These are phyloP conservation scores for Colletotrichum brevisporum DNA, from an alignment of 2,329 filamentous ascomycete species.

Conservation along the genomic window DNA sequence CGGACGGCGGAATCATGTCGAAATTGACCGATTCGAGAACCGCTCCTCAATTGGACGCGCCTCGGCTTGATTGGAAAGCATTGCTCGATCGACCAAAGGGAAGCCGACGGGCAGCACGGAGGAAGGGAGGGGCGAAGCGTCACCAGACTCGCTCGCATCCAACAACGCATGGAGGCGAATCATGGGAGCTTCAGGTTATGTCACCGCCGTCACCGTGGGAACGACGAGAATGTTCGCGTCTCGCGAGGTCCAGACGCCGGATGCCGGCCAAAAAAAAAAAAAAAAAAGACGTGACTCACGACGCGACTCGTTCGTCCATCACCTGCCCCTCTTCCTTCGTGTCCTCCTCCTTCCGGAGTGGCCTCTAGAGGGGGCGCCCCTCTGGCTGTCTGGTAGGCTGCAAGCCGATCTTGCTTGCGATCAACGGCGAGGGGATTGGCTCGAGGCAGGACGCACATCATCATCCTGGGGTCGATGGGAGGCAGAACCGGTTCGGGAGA, in stretches of 20 bases:
- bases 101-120: constrained; percentile 5
- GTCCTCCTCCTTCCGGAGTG: neutral
- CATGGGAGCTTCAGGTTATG: constrained; percentile 5
- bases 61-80: constrained; percentile 4
- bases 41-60: constrained; percentile 16
- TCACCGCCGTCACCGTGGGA: constrained; percentile 20
- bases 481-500: constrained; percentile 17
- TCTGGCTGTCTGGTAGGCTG: constrained; percentile 12
- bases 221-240: constrained; percentile 10
- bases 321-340: constrained; percentile 18
- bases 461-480: constrained; percentile 27
- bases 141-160: constrained; percentile 9
- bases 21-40: constrained; percentile 33
- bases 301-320: constrained; percentile 18
- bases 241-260: constrained; percentile 21
- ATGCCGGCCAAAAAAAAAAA: neutral
- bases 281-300: constrained; percentile 35
- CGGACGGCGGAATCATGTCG: constrained; percentile 10
- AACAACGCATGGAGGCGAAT: constrained; percentile 25
- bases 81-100: constrained; percentile 19
- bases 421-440: constrained; percentile 22
- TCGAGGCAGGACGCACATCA: constrained; percentile 30
- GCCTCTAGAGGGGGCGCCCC: constrained; percentile 21
- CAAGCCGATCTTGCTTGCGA: constrained; percentile 24
- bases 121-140: neutral